phyloP scores from a whole-genome alignment of 31 red algal genomes.

The Odonthalia washingtoniensis region DNA sequence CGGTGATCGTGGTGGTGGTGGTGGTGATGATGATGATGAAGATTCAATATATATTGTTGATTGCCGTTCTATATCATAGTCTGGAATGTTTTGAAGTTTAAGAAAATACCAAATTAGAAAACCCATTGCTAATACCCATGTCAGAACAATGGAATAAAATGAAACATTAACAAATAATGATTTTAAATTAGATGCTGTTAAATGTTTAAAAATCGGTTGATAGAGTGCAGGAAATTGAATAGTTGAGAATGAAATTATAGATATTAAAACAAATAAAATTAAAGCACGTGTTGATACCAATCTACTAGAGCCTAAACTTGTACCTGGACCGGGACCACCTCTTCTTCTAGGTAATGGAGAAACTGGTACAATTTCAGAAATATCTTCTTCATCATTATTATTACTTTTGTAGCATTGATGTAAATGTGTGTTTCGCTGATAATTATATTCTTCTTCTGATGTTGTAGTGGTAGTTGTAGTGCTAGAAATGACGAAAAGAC shows the following conservation, averaged over 20 bases:
- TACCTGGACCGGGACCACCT: too few relatives aligned
- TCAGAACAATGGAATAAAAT: constrained; percentile 38
- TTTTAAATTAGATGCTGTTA: background rate
- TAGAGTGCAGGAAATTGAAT: background rate
- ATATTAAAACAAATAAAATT: background rate
- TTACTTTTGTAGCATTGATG: background rate
- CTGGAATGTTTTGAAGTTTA: constrained; percentile 62
- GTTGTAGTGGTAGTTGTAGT: too few relatives aligned
- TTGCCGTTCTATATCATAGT: constrained; percentile 16
- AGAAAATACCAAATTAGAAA: constrained; percentile 80
- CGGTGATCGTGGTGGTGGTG: too few relatives aligned
- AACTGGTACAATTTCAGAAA: background rate
- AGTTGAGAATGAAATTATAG: background rate
- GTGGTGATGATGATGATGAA: background rate
- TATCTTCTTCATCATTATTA: background rate
- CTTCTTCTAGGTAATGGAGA: background rate
- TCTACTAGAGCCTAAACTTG: too few relatives aligned
- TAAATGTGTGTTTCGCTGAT: constrained; percentile 40
- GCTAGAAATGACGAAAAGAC: constrained; percentile 43
- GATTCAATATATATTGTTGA: background rate
- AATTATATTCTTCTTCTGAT: constrained; percentile 3
- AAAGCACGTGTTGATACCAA: background rate
- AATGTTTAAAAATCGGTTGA: background rate
- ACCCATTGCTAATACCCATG: constrained; percentile 61
- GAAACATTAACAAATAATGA: constrained; percentile 7